Evolutionary conservation across 2,329 filamentous ascomycete species (phyloP).

Genomic region (Botryosphaeria dothidea): DNA sequence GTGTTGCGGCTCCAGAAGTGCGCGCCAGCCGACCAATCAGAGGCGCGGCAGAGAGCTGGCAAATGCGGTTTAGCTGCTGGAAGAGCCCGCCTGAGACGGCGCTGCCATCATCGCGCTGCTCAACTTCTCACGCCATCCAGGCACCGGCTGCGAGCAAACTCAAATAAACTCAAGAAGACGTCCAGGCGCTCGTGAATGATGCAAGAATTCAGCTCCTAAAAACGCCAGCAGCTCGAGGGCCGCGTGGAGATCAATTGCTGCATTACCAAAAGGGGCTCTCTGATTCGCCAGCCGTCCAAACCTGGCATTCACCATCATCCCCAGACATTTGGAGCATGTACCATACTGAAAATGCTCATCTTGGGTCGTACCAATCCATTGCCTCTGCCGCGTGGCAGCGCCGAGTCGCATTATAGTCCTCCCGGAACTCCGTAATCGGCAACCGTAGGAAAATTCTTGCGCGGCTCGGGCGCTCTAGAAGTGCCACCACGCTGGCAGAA

Average conservation of each 20-base stretch:
- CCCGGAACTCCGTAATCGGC: conserved; percentile 5
- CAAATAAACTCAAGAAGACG: neutral
- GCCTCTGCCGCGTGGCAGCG: neutral
- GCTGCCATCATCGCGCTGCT: neutral
- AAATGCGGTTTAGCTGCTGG: conserved; percentile 3
- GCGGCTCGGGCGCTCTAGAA: neutral
- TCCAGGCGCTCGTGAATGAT: neutral
- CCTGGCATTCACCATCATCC: neutral
- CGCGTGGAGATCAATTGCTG: neutral
- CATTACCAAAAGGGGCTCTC: neutral
- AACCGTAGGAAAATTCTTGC: neutral
- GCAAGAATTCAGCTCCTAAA: neutral
- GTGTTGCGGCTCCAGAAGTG: neutral
- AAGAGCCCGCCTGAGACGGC: conserved; percentile 1
- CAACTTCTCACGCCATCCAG: conserved; percentile 7
- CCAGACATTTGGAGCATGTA: neutral
- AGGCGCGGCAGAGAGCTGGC: conserved; percentile 7
- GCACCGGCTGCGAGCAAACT: neutral
- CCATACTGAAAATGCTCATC: neutral
- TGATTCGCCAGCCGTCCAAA: conserved; percentile 3
- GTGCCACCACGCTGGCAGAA: neutral
- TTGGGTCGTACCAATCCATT: neutral
- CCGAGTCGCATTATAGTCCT: neutral
- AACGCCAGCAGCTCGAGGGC: neutral
- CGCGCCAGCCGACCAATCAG: neutral